Percentiles rank a stretch among this genome's conserved stretches.
Conservation (phyloP, 495 filamentous ascomycete species). For the Corynascus novoguineensis region DNA sequence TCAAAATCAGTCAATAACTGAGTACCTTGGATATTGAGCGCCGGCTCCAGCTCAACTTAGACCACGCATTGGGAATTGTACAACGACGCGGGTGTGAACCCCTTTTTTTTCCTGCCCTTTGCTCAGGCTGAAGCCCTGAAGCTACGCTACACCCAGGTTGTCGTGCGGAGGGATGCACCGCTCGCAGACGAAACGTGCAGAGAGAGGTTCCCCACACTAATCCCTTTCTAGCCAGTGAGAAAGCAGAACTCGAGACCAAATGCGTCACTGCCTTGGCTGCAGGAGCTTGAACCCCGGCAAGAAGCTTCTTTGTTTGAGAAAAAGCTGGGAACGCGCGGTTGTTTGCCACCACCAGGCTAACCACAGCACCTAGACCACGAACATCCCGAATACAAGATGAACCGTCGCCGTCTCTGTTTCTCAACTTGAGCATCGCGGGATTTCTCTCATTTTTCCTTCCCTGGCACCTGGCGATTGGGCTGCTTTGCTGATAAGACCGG, state of each 20-base stretch:
- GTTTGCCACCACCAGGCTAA: conserved; percentile 1
- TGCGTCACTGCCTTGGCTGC: conserved; percentile 1
- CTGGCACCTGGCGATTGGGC: background rate
- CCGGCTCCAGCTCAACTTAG: no score
- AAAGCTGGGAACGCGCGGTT: conserved; percentile 13
- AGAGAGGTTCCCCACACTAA: background rate
- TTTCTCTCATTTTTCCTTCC: conserved; percentile 10
- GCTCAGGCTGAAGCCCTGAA: no score
- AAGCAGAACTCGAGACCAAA: background rate
- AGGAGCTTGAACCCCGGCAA: conserved; percentile 3
- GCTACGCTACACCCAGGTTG: no score
- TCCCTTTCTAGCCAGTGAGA: background rate
- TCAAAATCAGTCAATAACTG: no score
- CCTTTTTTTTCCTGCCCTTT: no score
- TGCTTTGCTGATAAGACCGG: background rate
- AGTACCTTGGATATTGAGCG: no score
- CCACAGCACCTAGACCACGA: background rate
- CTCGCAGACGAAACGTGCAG: no score
- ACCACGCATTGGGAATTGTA: no score
- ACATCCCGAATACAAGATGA: conserved; percentile 12
- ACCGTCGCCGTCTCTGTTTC: conserved; percentile 7
- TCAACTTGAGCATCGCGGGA: conserved; percentile 7
- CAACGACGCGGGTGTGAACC: no score
- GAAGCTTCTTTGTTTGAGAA: background rate
- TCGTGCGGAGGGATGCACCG: no score